phyloP scores from a whole-genome alignment of 805 yeast genomes.

The Saturnispora silvae region DNA sequence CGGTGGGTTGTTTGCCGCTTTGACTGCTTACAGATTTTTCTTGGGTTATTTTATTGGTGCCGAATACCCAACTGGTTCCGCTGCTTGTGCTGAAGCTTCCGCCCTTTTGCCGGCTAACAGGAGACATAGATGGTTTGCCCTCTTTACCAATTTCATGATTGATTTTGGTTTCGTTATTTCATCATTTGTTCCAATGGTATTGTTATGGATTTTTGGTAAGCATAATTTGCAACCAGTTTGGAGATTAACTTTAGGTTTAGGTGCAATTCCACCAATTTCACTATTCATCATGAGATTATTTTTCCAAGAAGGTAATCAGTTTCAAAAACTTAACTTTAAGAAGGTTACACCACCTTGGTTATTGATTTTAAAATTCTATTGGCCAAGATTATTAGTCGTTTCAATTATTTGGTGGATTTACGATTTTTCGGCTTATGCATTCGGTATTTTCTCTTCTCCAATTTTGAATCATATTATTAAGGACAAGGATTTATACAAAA shows the following conservation, averaged over 20 bases:
- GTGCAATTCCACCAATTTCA: constrained; percentile 78
- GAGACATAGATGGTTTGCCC: constrained; percentile 79
- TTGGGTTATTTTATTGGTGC: constrained; percentile 90
- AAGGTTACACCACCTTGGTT: constrained; percentile 54
- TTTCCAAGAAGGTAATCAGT: constrained; percentile 65
- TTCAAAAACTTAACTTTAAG: constrained; percentile 60
- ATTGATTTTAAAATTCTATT: constrained; percentile 65
- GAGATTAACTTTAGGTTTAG: constrained; percentile 85
- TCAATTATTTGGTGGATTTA: constrained; percentile 84
- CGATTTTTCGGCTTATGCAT: constrained; percentile 81
- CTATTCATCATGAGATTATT: constrained; percentile 69
- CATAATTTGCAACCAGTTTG: constrained; percentile 72
- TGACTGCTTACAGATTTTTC: constrained; percentile 77
- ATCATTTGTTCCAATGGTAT: constrained; percentile 76
- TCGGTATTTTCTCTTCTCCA: constrained; percentile 71
- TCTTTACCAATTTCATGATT: constrained; percentile 85
- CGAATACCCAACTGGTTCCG: constrained; percentile 89
- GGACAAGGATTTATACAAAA: constrained; percentile 51
- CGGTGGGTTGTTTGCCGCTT: constrained; percentile 70
- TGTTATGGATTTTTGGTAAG: constrained; percentile 70
- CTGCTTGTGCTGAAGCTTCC: constrained; percentile 88
- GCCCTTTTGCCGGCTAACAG: constrained; percentile 66
- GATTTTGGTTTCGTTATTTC: constrained; percentile 78
- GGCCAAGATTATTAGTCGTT: constrained; percentile 66
- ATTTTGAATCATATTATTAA: constrained; percentile 53